Percentiles rank a stretch among this genome's conserved stretches.
phyloP scores from a whole-genome alignment of 2,329 filamentous ascomycete species.

The Trichoderma asperellum region DNA sequence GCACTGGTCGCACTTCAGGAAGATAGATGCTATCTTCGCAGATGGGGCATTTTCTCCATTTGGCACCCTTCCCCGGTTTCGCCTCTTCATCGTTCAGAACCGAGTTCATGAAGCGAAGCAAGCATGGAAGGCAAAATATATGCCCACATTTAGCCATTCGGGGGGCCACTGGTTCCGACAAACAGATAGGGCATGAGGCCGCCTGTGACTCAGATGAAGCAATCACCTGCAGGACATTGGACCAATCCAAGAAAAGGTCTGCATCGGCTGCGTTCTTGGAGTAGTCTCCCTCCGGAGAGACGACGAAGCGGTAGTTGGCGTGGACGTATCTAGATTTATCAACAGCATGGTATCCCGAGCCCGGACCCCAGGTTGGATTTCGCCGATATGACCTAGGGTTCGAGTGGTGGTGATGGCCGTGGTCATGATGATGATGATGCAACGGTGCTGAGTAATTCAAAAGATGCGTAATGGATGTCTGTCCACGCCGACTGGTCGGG shows the following conservation, averaged over 20 bases:
- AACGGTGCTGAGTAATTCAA: conserved; percentile 88
- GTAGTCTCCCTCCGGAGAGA: conserved; percentile 81
- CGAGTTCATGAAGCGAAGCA: conserved; percentile 95
- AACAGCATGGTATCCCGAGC: conserved; percentile 84
- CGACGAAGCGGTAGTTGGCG: conserved; percentile 96
- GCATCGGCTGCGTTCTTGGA: conserved; percentile 80
- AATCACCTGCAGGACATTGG: conserved; percentile 85
- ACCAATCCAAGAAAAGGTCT: conserved; percentile 89
- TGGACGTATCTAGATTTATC: conserved; percentile 93
- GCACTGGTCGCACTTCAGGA: conserved; percentile 85
- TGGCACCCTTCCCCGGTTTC: conserved; percentile 68
- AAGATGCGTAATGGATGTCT: conserved; percentile 95
- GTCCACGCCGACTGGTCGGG: conserved; percentile 75
- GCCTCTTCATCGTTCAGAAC: conserved; percentile 71
- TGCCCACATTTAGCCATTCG: conserved; percentile 97
- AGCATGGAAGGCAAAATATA: conserved; percentile 91
- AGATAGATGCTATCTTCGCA: conserved; percentile 93
- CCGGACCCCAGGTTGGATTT: conserved; percentile 79
- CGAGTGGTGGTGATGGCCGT: conserved; percentile 46
- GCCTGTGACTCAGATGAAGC: conserved; percentile 88
- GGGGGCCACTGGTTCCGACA: conserved; percentile 89
- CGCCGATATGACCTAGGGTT: conserved; percentile 63
- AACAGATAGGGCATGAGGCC: conserved; percentile 90
- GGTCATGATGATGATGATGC: conserved; percentile 64
- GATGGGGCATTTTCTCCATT: conserved; percentile 95